Evolutionary conservation across 1,284 basidiomycete genomes (phyloP).

Genomic region (Athelia sp.): DNA sequence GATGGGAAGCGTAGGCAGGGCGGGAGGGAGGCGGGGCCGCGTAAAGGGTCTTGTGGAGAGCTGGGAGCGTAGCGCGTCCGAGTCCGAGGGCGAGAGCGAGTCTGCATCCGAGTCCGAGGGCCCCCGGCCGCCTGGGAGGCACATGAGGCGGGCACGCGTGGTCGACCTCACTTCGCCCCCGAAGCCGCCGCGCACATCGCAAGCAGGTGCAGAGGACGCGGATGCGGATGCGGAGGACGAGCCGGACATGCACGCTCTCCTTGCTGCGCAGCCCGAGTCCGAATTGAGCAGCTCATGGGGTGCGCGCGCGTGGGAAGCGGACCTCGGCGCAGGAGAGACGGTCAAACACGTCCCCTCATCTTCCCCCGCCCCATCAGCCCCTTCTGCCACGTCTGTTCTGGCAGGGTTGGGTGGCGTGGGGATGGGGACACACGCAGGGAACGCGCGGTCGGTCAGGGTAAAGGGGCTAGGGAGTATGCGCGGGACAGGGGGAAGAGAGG

Average conservation of each 20-base stretch:
- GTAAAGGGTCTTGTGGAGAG: conserved; percentile 27
- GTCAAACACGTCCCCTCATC: neutral
- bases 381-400: neutral
- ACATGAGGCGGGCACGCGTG: too few species aligned
- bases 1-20: conserved; percentile 18
- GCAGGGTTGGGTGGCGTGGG: neutral
- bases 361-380: neutral
- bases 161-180: too few species aligned
- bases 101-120: too few species aligned
- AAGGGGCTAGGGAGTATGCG: neutral
- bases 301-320: too few species aligned
- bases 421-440: neutral
- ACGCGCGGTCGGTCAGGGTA: neutral
- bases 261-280: too few species aligned
- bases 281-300: too few species aligned
- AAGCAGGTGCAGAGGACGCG: too few species aligned
- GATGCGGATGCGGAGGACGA: too few species aligned
- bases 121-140: too few species aligned
- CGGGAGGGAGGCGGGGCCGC: neutral
- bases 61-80: conserved; percentile 15
- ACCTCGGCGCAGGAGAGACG: neutral
- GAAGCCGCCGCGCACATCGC: too few species aligned
- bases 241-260: too few species aligned
- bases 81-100: too few species aligned
- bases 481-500: neutral